These are phyloP conservation scores for Clarireedia monteithiana DNA, from an alignment of 2,329 filamentous ascomycete species.

Conservation along the genomic window DNA sequence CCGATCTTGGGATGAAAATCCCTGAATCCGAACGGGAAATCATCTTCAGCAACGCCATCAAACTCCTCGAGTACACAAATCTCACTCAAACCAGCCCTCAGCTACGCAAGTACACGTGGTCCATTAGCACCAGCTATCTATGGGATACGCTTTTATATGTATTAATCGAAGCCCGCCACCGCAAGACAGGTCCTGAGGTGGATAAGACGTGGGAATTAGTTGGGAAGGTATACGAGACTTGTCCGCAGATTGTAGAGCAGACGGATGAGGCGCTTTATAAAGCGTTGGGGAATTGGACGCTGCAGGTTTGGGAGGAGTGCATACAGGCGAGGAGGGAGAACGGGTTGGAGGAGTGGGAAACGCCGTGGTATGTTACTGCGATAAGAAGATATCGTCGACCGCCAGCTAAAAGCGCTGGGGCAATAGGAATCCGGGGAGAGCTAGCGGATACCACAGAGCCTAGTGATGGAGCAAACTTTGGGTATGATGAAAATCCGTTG, in stretches of 20 bases:
- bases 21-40: slow-evolving; percentile 19
- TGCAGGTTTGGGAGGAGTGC: slow-evolving; percentile 25
- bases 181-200: slow-evolving; percentile 24
- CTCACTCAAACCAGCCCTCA: slow-evolving; percentile 15
- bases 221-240: slow-evolving; percentile 19
- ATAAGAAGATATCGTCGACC: neutral
- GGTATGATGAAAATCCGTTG: neutral
- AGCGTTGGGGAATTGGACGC: slow-evolving; percentile 26
- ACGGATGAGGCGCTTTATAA: slow-evolving; percentile 19
- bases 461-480: no score
- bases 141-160: slow-evolving; percentile 29
- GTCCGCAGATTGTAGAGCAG: slow-evolving; percentile 13
- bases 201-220: slow-evolving; percentile 25
- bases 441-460: neutral
- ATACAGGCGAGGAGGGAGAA: slow-evolving; percentile 16
- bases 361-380: neutral
- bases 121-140: slow-evolving; percentile 24
- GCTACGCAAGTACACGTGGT: slow-evolving; percentile 26
- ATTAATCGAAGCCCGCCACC: slow-evolving; percentile 26
- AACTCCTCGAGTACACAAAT: slow-evolving; percentile 21
- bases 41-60: slow-evolving; percentile 19
- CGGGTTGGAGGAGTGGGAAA: slow-evolving; percentile 13
- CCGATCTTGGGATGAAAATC: neutral
- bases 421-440: neutral
- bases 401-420: neutral